A percentile compares a stretch with the other conserved stretches of the same genome.
phyloP scores from a whole-genome alignment of 768 basidiomycete species.

The Boletus barrowsii region DNA sequence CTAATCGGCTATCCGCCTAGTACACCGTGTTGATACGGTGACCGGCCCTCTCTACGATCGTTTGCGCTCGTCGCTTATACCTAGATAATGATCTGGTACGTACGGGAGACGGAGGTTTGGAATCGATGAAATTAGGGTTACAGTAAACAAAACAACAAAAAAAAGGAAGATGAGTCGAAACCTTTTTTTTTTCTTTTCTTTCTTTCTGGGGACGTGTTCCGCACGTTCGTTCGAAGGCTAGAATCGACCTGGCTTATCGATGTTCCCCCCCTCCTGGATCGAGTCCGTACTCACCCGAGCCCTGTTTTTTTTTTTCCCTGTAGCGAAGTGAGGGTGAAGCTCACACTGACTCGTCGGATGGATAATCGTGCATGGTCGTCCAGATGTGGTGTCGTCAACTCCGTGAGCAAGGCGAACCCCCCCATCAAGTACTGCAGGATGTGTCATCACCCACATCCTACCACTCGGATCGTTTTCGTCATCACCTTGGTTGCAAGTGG shows the following conservation, averaged over 20 bases:
- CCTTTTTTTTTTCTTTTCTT: not conserved
- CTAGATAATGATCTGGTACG: no score
- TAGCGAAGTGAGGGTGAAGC: conserved; percentile 23
- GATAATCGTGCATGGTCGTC: not conserved
- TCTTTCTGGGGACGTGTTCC: not conserved
- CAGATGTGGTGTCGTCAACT: no score
- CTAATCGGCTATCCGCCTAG: not conserved
- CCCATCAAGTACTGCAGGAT: no score
- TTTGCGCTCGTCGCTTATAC: no score
- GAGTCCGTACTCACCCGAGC: conserved; percentile 1
- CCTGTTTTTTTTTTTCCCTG: not conserved
- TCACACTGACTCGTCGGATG: conserved; percentile 8
- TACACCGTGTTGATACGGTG: conserved; percentile 20
- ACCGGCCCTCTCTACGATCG: not conserved
- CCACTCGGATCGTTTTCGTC: no score
- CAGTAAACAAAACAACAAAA: no score
- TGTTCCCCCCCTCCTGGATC: no score
- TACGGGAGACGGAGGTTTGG: conserved; percentile 11
- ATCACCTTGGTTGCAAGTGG: no score
- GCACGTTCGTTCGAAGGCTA: not conserved
- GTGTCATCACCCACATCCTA: no score
- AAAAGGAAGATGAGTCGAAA: no score
- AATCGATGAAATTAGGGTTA: not conserved
- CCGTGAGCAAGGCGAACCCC: no score
- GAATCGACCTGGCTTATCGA: not conserved